Conservation (phyloP, 192 early-diverging fungal species). For the Backusella luteola region DNA sequence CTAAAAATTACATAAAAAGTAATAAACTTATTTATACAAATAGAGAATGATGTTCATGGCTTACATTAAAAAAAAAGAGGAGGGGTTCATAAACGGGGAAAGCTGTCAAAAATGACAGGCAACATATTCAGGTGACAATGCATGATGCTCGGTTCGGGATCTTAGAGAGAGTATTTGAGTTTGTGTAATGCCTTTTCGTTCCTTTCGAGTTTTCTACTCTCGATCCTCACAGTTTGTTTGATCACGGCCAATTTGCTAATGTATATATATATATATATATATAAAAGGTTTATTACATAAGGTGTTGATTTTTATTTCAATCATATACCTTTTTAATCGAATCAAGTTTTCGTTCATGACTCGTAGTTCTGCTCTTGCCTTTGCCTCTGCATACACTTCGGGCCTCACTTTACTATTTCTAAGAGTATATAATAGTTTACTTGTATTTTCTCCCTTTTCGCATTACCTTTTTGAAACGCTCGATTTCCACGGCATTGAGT, state of each 20-base stretch:
- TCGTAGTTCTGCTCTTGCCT: background rate
- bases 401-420: background rate
- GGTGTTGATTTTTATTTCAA: too few relatives aligned
- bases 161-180: background rate
- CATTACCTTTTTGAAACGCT: background rate
- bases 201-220: background rate
- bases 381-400: background rate
- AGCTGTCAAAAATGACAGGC: too few relatives aligned
- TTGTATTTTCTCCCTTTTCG: background rate
- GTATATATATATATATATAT: too few relatives aligned
- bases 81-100: too few relatives aligned
- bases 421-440: background rate
- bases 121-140: too few relatives aligned
- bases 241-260: background rate
- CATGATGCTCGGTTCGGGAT: background rate
- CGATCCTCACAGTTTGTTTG: background rate
- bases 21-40: conserved; percentile 4
- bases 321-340: background rate
- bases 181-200: background rate
- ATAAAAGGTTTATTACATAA: background rate
- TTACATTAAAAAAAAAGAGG: background rate
- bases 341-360: background rate
- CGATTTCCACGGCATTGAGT: background rate
- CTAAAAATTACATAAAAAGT: background rate
- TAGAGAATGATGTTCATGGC: background rate